Evolutionary conservation across 345 rosid genomes (phyloP), one percentile per base, ranked within the genome.

Genomic region (Brassica juncea): DNA sequence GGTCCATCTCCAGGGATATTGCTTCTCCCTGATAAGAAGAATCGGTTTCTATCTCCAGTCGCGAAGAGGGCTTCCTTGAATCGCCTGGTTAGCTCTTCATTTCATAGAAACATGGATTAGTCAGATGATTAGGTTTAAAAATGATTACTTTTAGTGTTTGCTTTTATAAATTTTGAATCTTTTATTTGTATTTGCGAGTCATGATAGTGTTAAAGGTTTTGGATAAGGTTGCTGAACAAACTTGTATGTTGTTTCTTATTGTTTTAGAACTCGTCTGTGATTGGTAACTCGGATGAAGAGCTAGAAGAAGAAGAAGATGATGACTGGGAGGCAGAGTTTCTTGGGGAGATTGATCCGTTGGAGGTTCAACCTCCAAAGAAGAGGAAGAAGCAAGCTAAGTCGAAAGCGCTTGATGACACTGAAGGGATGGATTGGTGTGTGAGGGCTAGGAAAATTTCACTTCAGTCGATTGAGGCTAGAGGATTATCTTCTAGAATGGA

Each of bases 391-490:
- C 77, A 80, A 39, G 35, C 73, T 27, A 83, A 80, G 4, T 86
- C 93, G 5, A 84, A 71, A 75, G 74, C 85, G 69, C 84, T 89
- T 8, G 83, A 82, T 0, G 94, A 86, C 62, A 82, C 83, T 21
- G 90, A 87, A 71, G 89, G 89, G 67, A 94, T 92, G 98, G 99
- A 91, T 79, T 94, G 99, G 98, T 94, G 97, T 83, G 82, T 86
- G 16, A 87, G 89, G 84, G 95, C 97, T 10, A 90, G 93, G 80
- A 90, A 86, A 80, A 63, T 85, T 63, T 98, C 97, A 9, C 88
- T 92, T 44, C 84, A 86, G 70, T 85, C 92, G 5, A 89, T 94
- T 84, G 94, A 92, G 81, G 84, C 89, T 0, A 86, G 97, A 78
- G 97, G 95, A 0, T 83, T 92, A 77, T 64, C 87, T 74, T 67